Percentiles rank a stretch among this genome's conserved stretches.
These are phyloP conservation scores for Metarhizium rileyi DNA, from an alignment of 2,329 filamentous ascomycete species.

Conservation along the genomic window DNA sequence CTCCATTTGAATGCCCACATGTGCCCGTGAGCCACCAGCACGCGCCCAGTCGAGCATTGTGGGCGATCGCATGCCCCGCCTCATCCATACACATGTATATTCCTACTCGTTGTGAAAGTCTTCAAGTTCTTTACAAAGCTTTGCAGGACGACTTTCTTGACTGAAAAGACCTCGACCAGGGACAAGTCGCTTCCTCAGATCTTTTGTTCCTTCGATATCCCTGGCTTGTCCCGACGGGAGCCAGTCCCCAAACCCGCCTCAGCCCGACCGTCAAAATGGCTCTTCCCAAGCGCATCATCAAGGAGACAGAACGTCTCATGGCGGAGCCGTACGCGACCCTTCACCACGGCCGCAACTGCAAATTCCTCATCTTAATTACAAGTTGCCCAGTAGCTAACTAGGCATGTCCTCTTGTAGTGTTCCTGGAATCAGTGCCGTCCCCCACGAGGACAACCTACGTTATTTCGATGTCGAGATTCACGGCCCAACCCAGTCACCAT, in stretches of 20 bases:
- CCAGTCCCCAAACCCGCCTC: neutral
- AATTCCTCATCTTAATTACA: neutral
- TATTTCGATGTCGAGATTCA: conserved; percentile 98
- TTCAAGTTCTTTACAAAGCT: neutral
- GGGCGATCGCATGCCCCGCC: conserved; percentile 11
- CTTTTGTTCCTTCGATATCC: neutral
- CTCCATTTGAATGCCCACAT: too few species aligned
- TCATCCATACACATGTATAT: neutral
- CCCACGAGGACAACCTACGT: conserved; percentile 92
- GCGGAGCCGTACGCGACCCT: conserved; percentile 69
- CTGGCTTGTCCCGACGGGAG: neutral
- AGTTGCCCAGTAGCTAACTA: neutral
- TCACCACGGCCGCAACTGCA: conserved; percentile 5
- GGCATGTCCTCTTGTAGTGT: conserved; percentile 47
- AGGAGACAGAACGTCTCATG: conserved; percentile 96
- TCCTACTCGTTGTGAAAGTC: neutral
- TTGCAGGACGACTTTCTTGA: neutral
- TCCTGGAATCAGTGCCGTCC: conserved; percentile 88
- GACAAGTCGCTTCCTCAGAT: neutral
- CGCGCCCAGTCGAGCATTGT: neutral
- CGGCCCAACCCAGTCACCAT: conserved; percentile 83
- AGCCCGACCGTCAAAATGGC: conserved; percentile 41
- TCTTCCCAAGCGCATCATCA: conserved; percentile 92
- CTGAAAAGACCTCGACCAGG: neutral
- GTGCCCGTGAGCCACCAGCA: too few species aligned